phyloP scores from a whole-genome alignment of 768 basidiomycete genomes.

The Amyloporia xantha region DNA sequence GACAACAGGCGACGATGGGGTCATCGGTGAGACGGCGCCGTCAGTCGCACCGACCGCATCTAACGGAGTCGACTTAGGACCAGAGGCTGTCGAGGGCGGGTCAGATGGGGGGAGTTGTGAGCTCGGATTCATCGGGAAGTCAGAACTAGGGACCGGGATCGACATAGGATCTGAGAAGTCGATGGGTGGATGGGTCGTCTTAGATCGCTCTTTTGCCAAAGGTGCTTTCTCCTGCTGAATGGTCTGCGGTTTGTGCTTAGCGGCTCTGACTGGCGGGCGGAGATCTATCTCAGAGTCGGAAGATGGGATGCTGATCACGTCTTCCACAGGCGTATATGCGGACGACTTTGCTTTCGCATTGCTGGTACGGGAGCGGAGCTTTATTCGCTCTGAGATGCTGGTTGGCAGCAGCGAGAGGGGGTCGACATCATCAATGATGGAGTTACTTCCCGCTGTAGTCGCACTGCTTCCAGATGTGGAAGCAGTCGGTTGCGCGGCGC shows the following conservation, averaged over 20 bases:
- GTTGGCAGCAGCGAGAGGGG: too few species aligned
- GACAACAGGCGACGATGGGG: background rate
- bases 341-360: constrained; percentile 5
- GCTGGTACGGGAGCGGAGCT: constrained; percentile 19
- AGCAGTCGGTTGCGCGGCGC: too few species aligned
- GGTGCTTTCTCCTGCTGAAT: constrained; percentile 6
- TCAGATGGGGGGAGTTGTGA: constrained; percentile 23
- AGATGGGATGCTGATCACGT: constrained; percentile 23
- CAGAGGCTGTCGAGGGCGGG: constrained; percentile 4
- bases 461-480: too few species aligned
- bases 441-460: too few species aligned
- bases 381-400: constrained; percentile 28
- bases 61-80: background rate
- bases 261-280: background rate
- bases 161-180: constrained; percentile 3
- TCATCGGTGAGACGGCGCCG: background rate
- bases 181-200: constrained; percentile 4
- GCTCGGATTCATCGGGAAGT: constrained; percentile 11
- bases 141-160: constrained; percentile 18
- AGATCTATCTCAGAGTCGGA: constrained; percentile 19
- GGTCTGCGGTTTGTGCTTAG: constrained; percentile 4
- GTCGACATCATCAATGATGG: too few species aligned
- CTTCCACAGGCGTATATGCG: constrained; percentile 2
- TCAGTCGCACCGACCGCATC: background rate
- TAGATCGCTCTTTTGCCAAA: constrained; percentile 10